Conservation (phyloP, 2,329 filamentous ascomycete genomes). For the Furcasterigmium sp. region DNA sequence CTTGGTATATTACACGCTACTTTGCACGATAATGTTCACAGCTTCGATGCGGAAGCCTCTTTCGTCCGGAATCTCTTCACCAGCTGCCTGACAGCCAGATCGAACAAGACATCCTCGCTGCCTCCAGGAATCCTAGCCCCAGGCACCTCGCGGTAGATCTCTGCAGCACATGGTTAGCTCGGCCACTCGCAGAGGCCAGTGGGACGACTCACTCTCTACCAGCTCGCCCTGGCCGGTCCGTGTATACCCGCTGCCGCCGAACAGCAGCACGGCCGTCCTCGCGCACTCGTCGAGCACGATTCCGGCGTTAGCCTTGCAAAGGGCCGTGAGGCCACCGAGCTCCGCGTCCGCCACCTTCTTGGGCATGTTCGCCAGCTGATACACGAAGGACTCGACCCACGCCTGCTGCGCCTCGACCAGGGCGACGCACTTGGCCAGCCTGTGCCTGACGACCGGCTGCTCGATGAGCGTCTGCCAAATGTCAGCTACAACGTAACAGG, state of each 20-base stretch:
- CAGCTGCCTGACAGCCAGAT: conserved; percentile 16
- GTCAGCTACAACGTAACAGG: too few relatives aligned
- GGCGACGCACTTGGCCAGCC: conserved; percentile 65
- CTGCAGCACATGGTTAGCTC: conserved; percentile 7
- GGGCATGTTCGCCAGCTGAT: conserved; percentile 59
- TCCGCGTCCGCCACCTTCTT: conserved; percentile 56
- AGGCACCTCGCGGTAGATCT: conserved; percentile 22
- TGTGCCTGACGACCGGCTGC: conserved; percentile 67
- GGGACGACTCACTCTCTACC: conserved; percentile 53
- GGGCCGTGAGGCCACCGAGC: conserved; percentile 65
- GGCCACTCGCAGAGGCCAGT: neutral
- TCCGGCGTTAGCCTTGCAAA: conserved; percentile 67
- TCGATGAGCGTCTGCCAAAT: conserved; percentile 53
- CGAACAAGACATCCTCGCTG: conserved; percentile 17
- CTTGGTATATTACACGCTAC: too few relatives aligned
- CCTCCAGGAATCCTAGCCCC: conserved; percentile 15
- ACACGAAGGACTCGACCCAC: conserved; percentile 68
- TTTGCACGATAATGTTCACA: too few relatives aligned
- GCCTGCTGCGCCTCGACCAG: conserved; percentile 65
- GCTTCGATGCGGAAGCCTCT: neutral
- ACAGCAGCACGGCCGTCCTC: conserved; percentile 62
- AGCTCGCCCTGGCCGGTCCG: conserved; percentile 65
- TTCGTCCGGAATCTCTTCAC: conserved; percentile 13
- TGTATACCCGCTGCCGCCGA: conserved; percentile 71
- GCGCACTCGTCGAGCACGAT: conserved; percentile 69